Percentiles rank a stretch among this genome's conserved stretches.
Conservation (phyloP, 768 basidiomycete genomes). For the Neoboletus subvelutipes region DNA sequence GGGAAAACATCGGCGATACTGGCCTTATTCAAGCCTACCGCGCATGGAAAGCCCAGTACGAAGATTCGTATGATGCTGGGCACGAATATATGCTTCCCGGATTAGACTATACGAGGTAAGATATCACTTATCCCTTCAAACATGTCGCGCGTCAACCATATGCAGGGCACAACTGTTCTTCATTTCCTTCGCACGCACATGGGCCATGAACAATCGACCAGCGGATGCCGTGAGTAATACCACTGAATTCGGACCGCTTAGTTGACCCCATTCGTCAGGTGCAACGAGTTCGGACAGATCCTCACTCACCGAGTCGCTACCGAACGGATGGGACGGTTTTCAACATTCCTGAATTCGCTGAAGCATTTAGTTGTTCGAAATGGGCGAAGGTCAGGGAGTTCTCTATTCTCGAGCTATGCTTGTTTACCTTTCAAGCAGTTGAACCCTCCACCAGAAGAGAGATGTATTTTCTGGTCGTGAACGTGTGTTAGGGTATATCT, state of each 20-base stretch:
- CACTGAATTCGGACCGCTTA: not conserved
- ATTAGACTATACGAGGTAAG: constrained; percentile 67
- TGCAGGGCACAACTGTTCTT: constrained; percentile 90
- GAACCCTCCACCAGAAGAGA: constrained; percentile 78
- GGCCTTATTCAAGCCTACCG: constrained; percentile 84
- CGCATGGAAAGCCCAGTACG: constrained; percentile 84
- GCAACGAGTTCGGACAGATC: constrained; percentile 80
- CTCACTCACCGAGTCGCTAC: constrained; percentile 80
- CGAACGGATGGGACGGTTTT: constrained; percentile 84
- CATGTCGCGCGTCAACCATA: not conserved
- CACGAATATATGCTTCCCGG: constrained; percentile 81
- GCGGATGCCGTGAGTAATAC: constrained; percentile 61
- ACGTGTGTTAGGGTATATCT: not conserved
- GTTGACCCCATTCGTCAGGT: constrained; percentile 41
- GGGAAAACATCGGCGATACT: constrained; percentile 88
- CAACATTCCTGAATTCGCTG: constrained; percentile 86
- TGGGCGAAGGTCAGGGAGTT: constrained; percentile 61
- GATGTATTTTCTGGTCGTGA: constrained; percentile 79
- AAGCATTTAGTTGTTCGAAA: constrained; percentile 79
- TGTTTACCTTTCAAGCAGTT: constrained; percentile 43
- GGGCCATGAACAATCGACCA: constrained; percentile 80
- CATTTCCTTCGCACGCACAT: constrained; percentile 85
- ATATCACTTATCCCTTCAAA: not conserved
- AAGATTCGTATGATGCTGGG: constrained; percentile 53
- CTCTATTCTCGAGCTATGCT: not conserved